These are phyloP conservation scores for Cladophialophora exuberans DNA, from an alignment of 2,329 filamentous ascomycete species.

Conservation along the genomic window DNA sequence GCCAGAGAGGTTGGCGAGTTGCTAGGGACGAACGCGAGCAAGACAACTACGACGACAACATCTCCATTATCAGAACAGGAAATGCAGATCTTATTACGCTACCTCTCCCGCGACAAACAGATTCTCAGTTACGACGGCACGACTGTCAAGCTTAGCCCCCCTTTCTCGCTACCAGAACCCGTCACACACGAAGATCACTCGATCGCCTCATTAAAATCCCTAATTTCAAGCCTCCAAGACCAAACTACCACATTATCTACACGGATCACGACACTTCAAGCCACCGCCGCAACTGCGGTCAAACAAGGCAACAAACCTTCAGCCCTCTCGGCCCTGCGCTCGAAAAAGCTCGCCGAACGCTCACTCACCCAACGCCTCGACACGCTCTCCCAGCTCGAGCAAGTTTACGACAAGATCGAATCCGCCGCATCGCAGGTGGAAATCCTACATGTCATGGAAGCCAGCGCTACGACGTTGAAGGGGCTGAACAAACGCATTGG, in stretches of 20 bases:
- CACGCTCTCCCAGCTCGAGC: constrained; percentile 79
- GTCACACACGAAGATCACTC: constrained; percentile 80
- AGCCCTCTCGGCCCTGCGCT: constrained; percentile 77
- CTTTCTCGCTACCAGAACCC: constrained; percentile 40
- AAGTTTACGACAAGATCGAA: constrained; percentile 80
- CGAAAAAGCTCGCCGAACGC: constrained; percentile 78
- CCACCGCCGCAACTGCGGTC: constrained; percentile 70
- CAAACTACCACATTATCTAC: constrained; percentile 68
- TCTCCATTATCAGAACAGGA: constrained; percentile 56
- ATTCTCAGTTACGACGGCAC: constrained; percentile 52
- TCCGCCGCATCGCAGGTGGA: constrained; percentile 84
- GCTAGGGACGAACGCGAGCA: constrained; percentile 43
- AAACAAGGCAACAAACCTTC: constrained; percentile 71
- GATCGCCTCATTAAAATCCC: constrained; percentile 76
- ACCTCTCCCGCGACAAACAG: constrained; percentile 69
- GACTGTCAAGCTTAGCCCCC: constrained; percentile 73
- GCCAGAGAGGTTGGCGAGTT: constrained; percentile 59
- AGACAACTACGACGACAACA: neutral
- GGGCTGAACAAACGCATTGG: constrained; percentile 77
- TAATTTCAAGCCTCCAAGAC: constrained; percentile 68
- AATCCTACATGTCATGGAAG: constrained; percentile 80
- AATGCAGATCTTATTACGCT: constrained; percentile 70
- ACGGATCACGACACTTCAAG: constrained; percentile 54
- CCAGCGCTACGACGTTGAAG: constrained; percentile 72
- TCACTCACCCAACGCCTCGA: constrained; percentile 72